Evolutionary conservation across 495 filamentous ascomycete species (phyloP), one percentile per base, ranked within the genome.

Genomic region (Penicillium fimorum): DNA sequence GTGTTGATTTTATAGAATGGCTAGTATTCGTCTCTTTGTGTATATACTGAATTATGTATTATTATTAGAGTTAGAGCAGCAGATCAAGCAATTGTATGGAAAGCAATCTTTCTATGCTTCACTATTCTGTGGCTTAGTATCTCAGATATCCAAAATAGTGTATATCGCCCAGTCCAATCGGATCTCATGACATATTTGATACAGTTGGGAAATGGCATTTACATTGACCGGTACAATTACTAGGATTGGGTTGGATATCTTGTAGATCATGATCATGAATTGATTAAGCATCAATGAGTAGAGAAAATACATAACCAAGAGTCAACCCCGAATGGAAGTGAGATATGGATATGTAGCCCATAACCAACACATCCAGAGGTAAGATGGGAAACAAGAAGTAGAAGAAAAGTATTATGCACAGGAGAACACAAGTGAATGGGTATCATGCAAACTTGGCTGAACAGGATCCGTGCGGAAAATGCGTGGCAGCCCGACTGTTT

Each of bases 371-470:
- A 37, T 38, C 43, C 25, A 46, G 12, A 20, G 30, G 17, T 30
- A 40, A 35, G 11, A 6, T 3, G 15, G n/a, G n/a, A 1, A 24
- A 27, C 2, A 44, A 22, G 30, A 17, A 45, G 27, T 13, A 43
- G 30, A 22, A 45, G 15, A 29, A 18, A 51, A 22, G 22, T n/a
- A 51, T 41, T 32, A 47, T 47, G n/a, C 11, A 25, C 48, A 52
- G 24, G 41, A 18, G 32, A 46, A 45, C 13, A 22, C 20, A 22
- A 8, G 32, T 41, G 41, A 54, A 46, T 46, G 52, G 52, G 52
- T 54, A 54, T 54, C 52, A 54, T 54, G 52, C 42, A 46, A 47
- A 45, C 38, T 52, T 25, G 52, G 33, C 43, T 10, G 29, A 37
- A 54, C 20, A 53, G 10, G 51, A 47, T 33, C 42, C 50, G 50